A percentile compares a stretch with the other conserved stretches of the same genome.
These are phyloP conservation scores for Zizania latifolia DNA, from an alignment of 176 grass and related monocot genomes.

Conservation along the genomic window DNA sequence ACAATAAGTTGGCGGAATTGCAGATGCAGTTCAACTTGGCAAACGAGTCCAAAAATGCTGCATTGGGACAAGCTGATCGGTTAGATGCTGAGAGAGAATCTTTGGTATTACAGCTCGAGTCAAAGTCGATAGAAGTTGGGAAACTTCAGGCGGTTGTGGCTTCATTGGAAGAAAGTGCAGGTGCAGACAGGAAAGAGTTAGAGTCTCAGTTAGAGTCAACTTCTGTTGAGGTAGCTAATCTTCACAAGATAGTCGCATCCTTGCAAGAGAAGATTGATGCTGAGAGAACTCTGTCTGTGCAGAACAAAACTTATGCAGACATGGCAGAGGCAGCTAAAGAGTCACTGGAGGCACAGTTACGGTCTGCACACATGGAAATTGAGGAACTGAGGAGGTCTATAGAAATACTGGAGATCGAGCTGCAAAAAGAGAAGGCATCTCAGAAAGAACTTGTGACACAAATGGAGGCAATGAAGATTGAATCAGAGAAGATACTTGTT, in stretches of 20 bases:
- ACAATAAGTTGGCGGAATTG: slow-evolving; percentile 58
- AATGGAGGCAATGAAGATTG: slow-evolving; percentile 38
- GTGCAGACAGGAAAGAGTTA: slow-evolving; percentile 49
- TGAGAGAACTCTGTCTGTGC: slow-evolving; percentile 45
- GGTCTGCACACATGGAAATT: slow-evolving; percentile 40
- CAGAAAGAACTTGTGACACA: slow-evolving; percentile 48
- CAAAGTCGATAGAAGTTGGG: slow-evolving; percentile 37
- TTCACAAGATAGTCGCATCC: slow-evolving; percentile 36
- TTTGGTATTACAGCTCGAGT: slow-evolving; percentile 48
- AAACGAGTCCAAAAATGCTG: slow-evolving; percentile 45
- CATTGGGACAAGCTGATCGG: slow-evolving; percentile 34
- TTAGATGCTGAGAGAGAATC: slow-evolving; percentile 48
- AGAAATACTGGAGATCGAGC: slow-evolving; percentile 41
- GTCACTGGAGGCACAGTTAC: slow-evolving; percentile 48
- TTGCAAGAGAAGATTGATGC: slow-evolving; percentile 54
- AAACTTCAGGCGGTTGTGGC: slow-evolving; percentile 39
- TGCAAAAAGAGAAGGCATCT: slow-evolving; percentile 38
- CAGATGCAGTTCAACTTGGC: slow-evolving; percentile 55
- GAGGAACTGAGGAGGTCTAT: slow-evolving; percentile 38
- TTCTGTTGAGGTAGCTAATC: slow-evolving; percentile 40
- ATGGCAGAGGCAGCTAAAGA: slow-evolving; percentile 40
- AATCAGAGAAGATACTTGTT: slow-evolving; percentile 28
- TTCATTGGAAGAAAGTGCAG: slow-evolving; percentile 44
- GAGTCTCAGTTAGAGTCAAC: slow-evolving; percentile 51
- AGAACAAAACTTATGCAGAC: slow-evolving; percentile 54